These are phyloP conservation scores for Amyloporia xantha DNA, from an alignment of 768 basidiomycete species.

Conservation along the genomic window DNA sequence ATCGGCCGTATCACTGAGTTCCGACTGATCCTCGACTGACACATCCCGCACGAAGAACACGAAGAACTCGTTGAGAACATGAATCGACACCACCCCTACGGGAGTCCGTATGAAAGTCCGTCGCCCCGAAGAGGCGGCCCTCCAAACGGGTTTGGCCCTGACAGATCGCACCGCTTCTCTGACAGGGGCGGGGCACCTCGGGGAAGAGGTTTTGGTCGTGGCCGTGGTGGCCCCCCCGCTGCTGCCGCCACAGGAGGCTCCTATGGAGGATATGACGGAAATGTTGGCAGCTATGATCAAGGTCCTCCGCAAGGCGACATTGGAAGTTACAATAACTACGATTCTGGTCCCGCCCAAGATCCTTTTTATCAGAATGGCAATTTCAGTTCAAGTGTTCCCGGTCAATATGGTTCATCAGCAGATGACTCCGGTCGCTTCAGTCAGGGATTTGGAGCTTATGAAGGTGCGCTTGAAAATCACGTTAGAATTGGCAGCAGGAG, in stretches of 20 bases:
- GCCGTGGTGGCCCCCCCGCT: slow-evolving; percentile 20
- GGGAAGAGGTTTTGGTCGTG: slow-evolving; percentile 37
- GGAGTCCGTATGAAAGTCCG: slow-evolving; percentile 54
- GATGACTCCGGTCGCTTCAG: slow-evolving; percentile 40
- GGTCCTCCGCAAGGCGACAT: slow-evolving; percentile 53
- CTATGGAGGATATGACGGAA: slow-evolving; percentile 50
- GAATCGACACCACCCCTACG: slow-evolving; percentile 91
- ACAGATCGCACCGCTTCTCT: slow-evolving; percentile 57
- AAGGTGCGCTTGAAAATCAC: slow-evolving; percentile 82
- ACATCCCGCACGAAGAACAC: background rate
- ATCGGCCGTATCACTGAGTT: slow-evolving; percentile 14
- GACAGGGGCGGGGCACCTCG: slow-evolving; percentile 51
- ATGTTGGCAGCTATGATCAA: slow-evolving; percentile 57
- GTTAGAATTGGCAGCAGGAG: slow-evolving; percentile 36
- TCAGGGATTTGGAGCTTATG: slow-evolving; percentile 61
- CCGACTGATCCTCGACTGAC: background rate
- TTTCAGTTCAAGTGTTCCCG: slow-evolving; percentile 45
- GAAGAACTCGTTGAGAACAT: slow-evolving; percentile 29
- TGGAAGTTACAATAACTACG: slow-evolving; percentile 68
- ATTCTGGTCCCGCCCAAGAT: slow-evolving; percentile 46
- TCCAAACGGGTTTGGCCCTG: slow-evolving; percentile 61
- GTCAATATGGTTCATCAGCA: slow-evolving; percentile 43
- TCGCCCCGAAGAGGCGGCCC: slow-evolving; percentile 58
- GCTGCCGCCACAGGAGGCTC: slow-evolving; percentile 25
- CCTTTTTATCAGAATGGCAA: slow-evolving; percentile 66